Percentiles rank a stretch among this genome's conserved stretches.
Conservation (phyloP, 306 rosid genomes). For the Urtica urens region DNA sequence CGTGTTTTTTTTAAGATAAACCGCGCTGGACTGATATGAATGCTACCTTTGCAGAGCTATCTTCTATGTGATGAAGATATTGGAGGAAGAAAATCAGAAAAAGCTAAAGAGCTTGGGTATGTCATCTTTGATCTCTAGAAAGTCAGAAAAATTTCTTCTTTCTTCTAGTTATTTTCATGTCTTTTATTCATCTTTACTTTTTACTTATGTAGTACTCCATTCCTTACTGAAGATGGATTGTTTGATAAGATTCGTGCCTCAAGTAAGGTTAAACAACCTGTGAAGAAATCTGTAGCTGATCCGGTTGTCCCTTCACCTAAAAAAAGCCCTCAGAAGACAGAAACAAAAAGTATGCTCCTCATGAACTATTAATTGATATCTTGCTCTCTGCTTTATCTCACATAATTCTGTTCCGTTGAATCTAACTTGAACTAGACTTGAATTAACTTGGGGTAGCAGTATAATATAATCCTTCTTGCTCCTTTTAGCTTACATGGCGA, state of each 20-base stretch:
- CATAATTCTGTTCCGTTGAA: too few relatives aligned
- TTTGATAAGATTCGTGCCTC: constrained; percentile 66
- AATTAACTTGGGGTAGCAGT: too few relatives aligned
- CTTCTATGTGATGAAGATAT: constrained; percentile 94
- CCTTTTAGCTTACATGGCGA: too few relatives aligned
- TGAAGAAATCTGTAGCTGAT: constrained; percentile 32
- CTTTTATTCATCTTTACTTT: constrained; percentile 14
- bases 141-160: constrained; percentile 11
- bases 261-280: constrained; percentile 35
- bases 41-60: constrained; percentile 60
- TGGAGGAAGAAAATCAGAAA: constrained; percentile 79
- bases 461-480: too few relatives aligned
- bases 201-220: constrained; percentile 37
- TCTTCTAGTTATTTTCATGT: too few relatives aligned
- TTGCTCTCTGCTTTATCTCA: not conserved
- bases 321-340: constrained; percentile 38
- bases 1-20: constrained; percentile 5
- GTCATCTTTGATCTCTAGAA: constrained; percentile 20
- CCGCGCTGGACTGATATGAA: constrained; percentile 13
- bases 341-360: constrained; percentile 49
- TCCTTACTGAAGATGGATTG: constrained; percentile 93
- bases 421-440: too few relatives aligned
- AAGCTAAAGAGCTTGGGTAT: constrained; percentile 95
- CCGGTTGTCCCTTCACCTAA: constrained; percentile 30
- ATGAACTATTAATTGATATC: not conserved